These are phyloP conservation scores for Funneliformis geosporum DNA, from an alignment of 192 early-diverging fungal genomes.

Conservation along the genomic window DNA sequence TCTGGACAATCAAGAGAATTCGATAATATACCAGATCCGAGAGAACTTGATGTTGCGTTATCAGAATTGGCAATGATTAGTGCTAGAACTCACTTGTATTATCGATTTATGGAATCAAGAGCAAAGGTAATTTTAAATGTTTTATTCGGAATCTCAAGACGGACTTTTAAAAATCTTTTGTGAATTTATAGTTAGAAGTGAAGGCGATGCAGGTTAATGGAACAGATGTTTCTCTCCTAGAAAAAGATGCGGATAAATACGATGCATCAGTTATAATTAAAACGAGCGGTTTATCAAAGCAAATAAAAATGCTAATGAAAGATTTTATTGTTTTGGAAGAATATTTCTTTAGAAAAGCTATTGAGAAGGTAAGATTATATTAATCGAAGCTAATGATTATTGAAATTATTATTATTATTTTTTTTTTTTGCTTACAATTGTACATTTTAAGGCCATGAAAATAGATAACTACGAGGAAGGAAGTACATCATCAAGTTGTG, in stretches of 20 bases:
- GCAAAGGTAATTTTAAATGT: conserved; percentile 52
- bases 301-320: conserved; percentile 63
- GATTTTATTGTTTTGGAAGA: conserved; percentile 75
- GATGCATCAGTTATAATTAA: conserved; percentile 59
- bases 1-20: conserved; percentile 27
- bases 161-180: neutral
- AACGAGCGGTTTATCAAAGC: conserved; percentile 58
- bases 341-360: conserved; percentile 67
- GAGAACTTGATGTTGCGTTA: conserved; percentile 78
- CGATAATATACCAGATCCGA: conserved; percentile 62
- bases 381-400: neutral
- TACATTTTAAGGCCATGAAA: conserved; percentile 56
- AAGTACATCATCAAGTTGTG: conserved; percentile 60
- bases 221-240: conserved; percentile 34
- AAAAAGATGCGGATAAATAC: conserved; percentile 46
- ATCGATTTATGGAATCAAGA: conserved; percentile 81
- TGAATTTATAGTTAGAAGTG: conserved; percentile 36
- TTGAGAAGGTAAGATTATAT: conserved; percentile 64
- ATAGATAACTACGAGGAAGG: conserved; percentile 62
- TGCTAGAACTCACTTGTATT: conserved; percentile 76
- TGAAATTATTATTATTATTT: too few species aligned
- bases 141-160: neutral
- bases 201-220: conserved; percentile 36
- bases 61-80: conserved; percentile 81
- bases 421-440: neutral